Percentiles rank a stretch among this genome's conserved stretches.
These are phyloP conservation scores for Magnaporthiopsis incrustans DNA, from an alignment of 2,329 filamentous ascomycete species.

Conservation along the genomic window DNA sequence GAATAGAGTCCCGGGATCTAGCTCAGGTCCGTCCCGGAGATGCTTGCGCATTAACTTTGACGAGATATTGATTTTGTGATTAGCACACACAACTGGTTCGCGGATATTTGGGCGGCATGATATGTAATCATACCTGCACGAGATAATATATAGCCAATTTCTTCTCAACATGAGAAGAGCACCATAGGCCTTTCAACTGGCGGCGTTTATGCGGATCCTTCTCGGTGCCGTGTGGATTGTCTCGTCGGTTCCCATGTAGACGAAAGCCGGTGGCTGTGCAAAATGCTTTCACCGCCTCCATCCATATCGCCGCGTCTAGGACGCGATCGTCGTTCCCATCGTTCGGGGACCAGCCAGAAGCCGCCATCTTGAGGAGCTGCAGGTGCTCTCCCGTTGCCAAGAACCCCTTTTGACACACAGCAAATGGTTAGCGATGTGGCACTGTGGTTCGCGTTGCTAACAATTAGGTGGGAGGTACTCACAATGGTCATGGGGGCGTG, in stretches of 20 bases:
- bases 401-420: neutral
- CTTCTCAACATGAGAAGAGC: constrained; percentile 2
- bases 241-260: neutral
- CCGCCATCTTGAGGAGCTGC: neutral
- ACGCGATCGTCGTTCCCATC: neutral
- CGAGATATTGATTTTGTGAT: neutral
- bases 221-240: neutral
- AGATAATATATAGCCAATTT: neutral
- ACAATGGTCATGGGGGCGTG: neutral
- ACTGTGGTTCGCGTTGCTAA: neutral
- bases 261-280: neutral
- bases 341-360: neutral
- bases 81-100: neutral
- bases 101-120: neutral
- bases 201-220: neutral
- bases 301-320: neutral
- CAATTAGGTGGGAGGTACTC: neutral
- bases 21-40: neutral
- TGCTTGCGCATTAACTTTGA: neutral
- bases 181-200: neutral
- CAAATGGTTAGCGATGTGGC: neutral
- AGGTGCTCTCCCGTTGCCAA: neutral
- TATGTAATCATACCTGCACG: neutral
- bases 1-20: neutral
- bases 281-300: neutral